These are phyloP conservation scores for Alternaria sp. DNA, from an alignment of 2,329 filamentous ascomycete species.

Conservation along the genomic window DNA sequence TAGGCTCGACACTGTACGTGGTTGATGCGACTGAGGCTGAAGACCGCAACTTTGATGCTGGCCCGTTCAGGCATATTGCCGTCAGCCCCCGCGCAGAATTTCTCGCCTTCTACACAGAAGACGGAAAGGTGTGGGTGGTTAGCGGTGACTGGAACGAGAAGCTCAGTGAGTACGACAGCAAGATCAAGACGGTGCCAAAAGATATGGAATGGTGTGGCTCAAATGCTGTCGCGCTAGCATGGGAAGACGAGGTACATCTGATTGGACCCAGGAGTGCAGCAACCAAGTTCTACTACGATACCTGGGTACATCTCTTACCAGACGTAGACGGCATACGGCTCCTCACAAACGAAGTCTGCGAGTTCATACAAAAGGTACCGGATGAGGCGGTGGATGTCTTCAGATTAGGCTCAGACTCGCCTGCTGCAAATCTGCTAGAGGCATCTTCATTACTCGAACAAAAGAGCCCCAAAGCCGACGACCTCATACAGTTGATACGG, in stretches of 20 bases:
- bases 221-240: constrained; percentile 90
- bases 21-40: constrained; percentile 90
- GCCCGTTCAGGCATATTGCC: constrained; percentile 88
- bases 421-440: constrained; percentile 91
- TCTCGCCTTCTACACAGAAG: constrained; percentile 84
- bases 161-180: constrained; percentile 89
- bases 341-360: constrained; percentile 92
- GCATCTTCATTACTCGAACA: constrained; percentile 90
- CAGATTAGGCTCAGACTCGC: constrained; percentile 83
- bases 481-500: constrained; percentile 94
- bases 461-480: constrained; percentile 95
- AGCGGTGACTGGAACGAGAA: constrained; percentile 95
- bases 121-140: constrained; percentile 88
- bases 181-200: constrained; percentile 83
- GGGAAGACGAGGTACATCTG: constrained; percentile 97
- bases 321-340: constrained; percentile 91
- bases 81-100: constrained; percentile 92
- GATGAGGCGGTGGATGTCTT: constrained; percentile 89
- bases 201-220: constrained; percentile 97
- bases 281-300: constrained; percentile 86
- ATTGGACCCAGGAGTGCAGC: constrained; percentile 85
- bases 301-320: constrained; percentile 85
- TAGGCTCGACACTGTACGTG: constrained; percentile 83
- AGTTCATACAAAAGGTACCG: constrained; percentile 95
- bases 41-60: constrained; percentile 88